A percentile compares a stretch with the other conserved stretches of the same genome.
Evolutionary conservation across 345 rosid species (phyloP).

Genomic region (Brassica rapa): DNA sequence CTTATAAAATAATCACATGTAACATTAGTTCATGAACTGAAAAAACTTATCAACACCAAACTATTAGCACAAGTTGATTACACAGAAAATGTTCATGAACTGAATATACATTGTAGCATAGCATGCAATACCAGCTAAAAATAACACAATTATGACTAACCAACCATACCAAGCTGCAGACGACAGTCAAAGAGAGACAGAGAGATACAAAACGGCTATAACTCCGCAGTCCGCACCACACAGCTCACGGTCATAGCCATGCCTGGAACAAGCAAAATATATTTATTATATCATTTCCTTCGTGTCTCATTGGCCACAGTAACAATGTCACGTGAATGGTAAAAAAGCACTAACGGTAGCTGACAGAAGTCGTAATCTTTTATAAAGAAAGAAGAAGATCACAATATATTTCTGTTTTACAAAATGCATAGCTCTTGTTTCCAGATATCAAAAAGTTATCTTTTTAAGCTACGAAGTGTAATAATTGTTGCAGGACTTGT

Average conservation of each 20-base stretch:
- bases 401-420: not conserved
- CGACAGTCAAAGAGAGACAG: constrained; percentile 5
- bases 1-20: no score
- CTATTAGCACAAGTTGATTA: not conserved
- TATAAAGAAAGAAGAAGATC: not conserved
- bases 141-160: not conserved
- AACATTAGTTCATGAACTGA: not conserved
- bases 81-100: not conserved
- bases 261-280: not conserved
- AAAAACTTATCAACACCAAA: not conserved
- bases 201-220: constrained; percentile 3
- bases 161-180: not conserved
- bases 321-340: constrained; percentile 39
- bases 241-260: not conserved
- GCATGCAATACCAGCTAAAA: not conserved
- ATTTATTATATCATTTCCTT: not conserved
- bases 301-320: constrained; percentile 33
- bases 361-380: constrained; percentile 34
- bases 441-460: constrained; percentile 20
- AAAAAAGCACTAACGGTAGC: constrained; percentile 33
- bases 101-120: not conserved
- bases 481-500: constrained; percentile 36
- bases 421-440: constrained; percentile 5
- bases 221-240: not conserved
- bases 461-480: constrained; percentile 30